A percentile compares a stretch with the other conserved stretches of the same genome.
Conservation (phyloP, 768 basidiomycete species). For the Naematelia encephala region DNA sequence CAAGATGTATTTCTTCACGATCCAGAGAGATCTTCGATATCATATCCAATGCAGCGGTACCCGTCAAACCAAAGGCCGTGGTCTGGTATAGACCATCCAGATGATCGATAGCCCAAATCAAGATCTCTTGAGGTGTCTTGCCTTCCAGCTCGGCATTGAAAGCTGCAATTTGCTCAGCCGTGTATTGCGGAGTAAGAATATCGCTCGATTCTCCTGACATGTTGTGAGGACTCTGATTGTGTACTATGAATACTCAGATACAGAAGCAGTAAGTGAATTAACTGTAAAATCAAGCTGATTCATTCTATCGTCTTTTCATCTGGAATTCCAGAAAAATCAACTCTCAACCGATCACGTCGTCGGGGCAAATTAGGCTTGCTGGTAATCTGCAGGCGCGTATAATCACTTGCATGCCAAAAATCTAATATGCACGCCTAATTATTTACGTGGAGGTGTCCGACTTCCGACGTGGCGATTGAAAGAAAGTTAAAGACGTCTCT, state of each 20-base stretch:
- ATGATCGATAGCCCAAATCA: slow-evolving; percentile 76
- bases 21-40: slow-evolving; percentile 69
- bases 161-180: slow-evolving; percentile 55
- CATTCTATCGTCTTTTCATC: slow-evolving; percentile 2
- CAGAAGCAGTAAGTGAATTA: too few species aligned
- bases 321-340: slow-evolving; percentile 4
- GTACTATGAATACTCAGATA: too few species aligned
- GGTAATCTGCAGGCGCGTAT: neutral
- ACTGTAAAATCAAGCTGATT: neutral
- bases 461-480: neutral
- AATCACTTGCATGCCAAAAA: too few species aligned
- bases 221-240: neutral
- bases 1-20: slow-evolving; percentile 50
- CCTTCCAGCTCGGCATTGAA: slow-evolving; percentile 72
- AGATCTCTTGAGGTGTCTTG: slow-evolving; percentile 76
- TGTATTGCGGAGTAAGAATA: slow-evolving; percentile 43
- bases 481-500: neutral
- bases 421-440: neutral
- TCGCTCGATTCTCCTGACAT: slow-evolving; percentile 16
- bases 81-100: slow-evolving; percentile 84
- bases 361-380: neutral
- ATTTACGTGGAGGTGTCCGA: neutral
- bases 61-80: slow-evolving; percentile 93
- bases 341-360: neutral
- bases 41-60: slow-evolving; percentile 91